Conservation (phyloP, 352 stramenopile species). For the Phytophthora litchii region DNA sequence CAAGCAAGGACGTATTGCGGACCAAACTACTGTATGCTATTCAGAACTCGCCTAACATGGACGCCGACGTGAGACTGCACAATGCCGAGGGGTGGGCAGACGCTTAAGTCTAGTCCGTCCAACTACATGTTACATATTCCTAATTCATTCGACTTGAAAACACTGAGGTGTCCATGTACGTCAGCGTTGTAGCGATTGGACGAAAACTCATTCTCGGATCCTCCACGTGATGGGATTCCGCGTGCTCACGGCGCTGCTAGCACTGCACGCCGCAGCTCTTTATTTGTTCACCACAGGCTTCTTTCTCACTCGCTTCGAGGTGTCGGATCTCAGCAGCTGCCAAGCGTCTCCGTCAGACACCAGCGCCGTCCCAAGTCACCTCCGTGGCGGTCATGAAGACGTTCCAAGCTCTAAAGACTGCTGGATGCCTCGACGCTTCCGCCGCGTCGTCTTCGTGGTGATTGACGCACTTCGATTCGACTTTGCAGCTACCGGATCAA, state of each 20-base stretch:
- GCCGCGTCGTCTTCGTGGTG: conserved; percentile 93
- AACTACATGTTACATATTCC: conserved; percentile 29
- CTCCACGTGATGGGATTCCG: conserved; percentile 28
- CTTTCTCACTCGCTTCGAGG: conserved; percentile 90
- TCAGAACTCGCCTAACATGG: conserved; percentile 96
- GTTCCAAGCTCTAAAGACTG: conserved; percentile 35
- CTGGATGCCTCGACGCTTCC: conserved; percentile 80
- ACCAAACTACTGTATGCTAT: conserved; percentile 93
- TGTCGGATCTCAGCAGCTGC: conserved; percentile 73
- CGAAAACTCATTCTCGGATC: conserved; percentile 16
- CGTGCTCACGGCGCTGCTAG: conserved; percentile 43
- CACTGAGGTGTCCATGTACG: conserved; percentile 6
- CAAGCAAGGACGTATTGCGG: conserved; percentile 85
- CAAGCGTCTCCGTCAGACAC: conserved; percentile 27
- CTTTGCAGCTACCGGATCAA: conserved; percentile 73
- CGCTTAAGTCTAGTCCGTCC: conserved; percentile 42
- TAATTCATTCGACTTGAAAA: conserved; percentile 10
- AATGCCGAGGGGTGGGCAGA: conserved; percentile 93
- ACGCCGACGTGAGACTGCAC: conserved; percentile 90
- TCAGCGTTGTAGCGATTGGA: conserved; percentile 16
- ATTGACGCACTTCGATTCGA: conserved; percentile 98
- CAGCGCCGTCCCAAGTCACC: conserved; percentile 4
- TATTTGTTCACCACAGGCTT: conserved; percentile 89
- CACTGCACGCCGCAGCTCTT: conserved; percentile 57
- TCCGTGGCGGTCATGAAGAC: conserved; percentile 16